phyloP scores from a whole-genome alignment of 2,329 filamentous ascomycete species.

The Trichoderma afroharzianum region DNA sequence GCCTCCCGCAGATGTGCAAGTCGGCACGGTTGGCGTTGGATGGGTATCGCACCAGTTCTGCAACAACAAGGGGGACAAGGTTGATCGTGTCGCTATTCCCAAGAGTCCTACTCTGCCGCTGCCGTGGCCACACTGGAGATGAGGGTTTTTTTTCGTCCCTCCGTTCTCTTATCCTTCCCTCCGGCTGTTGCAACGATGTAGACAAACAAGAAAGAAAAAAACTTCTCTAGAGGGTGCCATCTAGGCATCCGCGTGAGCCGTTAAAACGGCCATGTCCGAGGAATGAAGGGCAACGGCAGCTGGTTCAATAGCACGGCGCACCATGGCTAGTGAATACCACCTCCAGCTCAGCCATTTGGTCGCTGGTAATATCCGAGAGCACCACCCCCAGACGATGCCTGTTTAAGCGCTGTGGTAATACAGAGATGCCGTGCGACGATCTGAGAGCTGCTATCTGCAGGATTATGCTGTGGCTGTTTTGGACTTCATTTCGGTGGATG shows the following conservation, averaged over 20 bases:
- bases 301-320: not conserved
- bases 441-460: slow-evolving; percentile 1
- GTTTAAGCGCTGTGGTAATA: not conserved
- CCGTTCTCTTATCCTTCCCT: not conserved
- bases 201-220: not conserved
- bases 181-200: not conserved
- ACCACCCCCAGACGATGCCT: not conserved
- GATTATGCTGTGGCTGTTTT: slow-evolving; percentile 7
- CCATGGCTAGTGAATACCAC: slow-evolving; percentile 10
- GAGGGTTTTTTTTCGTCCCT: not conserved
- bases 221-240: not conserved
- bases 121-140: not conserved
- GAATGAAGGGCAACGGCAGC: not conserved
- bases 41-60: slow-evolving; percentile 7
- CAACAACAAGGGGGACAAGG: not conserved
- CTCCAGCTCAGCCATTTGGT: slow-evolving; percentile 4
- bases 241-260: slow-evolving; percentile 7
- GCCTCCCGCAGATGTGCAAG: slow-evolving; percentile 5
- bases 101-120: slow-evolving; percentile 10
- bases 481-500: not conserved
- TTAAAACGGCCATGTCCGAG: slow-evolving; percentile 7
- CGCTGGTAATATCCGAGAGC: slow-evolving; percentile 13
- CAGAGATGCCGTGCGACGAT: slow-evolving; percentile 8
- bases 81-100: not conserved
- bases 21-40: not conserved